Percentiles rank a stretch among this genome's conserved stretches.
Evolutionary conservation across 176 grass and related monocot species (phyloP).

Genomic region (Panicum miliaceum): DNA sequence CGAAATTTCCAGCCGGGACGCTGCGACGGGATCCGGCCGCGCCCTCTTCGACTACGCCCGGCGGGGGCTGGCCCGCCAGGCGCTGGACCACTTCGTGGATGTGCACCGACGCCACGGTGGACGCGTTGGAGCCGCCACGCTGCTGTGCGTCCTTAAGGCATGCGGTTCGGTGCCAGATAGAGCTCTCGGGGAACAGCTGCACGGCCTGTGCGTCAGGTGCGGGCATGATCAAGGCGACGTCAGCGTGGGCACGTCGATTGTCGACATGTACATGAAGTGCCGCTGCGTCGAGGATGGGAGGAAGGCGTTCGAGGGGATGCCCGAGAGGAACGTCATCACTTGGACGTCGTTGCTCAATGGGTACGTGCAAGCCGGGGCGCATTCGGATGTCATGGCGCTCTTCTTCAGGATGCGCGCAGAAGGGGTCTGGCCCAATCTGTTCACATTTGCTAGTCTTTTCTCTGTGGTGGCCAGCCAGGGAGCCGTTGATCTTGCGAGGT

Average conservation of each 20-base stretch:
- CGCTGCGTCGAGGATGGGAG: neutral
- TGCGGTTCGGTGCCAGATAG: slow-evolving; percentile 37
- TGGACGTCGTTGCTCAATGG: slow-evolving; percentile 59
- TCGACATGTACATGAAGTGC: slow-evolving; percentile 64
- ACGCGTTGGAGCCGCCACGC: neutral
- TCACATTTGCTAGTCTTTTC: slow-evolving; percentile 54
- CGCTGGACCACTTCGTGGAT: slow-evolving; percentile 39
- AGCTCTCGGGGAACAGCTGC: slow-evolving; percentile 54
- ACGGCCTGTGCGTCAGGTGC: slow-evolving; percentile 50
- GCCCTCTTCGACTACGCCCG: slow-evolving; percentile 8
- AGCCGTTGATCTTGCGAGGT: slow-evolving; percentile 24
- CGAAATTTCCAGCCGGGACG: slow-evolving; percentile 35
- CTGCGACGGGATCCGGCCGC: neutral
- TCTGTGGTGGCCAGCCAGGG: slow-evolving; percentile 42
- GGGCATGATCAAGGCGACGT: slow-evolving; percentile 34
- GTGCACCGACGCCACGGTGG: neutral
- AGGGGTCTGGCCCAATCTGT: slow-evolving; percentile 40
- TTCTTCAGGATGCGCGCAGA: slow-evolving; percentile 62
- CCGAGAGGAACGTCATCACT: slow-evolving; percentile 46
- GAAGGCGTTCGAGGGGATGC: slow-evolving; percentile 53
- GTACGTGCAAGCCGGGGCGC: slow-evolving; percentile 11
- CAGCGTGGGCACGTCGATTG: slow-evolving; percentile 46
- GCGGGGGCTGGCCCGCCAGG: slow-evolving; percentile 21
- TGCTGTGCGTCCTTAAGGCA: slow-evolving; percentile 43
- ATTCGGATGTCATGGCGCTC: slow-evolving; percentile 26